phyloP scores from a whole-genome alignment of 768 basidiomycete genomes.

The Boletus sp. region DNA sequence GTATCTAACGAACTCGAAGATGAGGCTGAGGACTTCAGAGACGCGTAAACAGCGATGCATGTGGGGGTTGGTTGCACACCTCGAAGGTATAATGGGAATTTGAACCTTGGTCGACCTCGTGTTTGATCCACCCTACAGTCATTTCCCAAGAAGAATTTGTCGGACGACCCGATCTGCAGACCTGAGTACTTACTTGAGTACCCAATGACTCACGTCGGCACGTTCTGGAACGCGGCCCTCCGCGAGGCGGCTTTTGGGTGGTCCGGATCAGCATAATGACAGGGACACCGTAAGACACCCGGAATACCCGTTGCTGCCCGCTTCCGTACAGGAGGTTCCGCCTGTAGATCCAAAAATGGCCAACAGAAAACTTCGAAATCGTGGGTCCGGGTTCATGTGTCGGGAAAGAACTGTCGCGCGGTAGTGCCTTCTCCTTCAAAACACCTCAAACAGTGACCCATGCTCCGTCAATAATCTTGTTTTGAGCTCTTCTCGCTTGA shows the following conservation, averaged over 20 bases:
- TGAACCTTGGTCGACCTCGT: not conserved
- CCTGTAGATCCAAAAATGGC: no score
- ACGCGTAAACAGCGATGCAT: slow-evolving; percentile 40
- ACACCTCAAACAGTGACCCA: no score
- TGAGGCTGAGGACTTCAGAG: slow-evolving; percentile 10
- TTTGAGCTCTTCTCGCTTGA: no score
- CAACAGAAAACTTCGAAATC: no score
- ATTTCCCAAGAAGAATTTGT: not conserved
- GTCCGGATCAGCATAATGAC: not conserved
- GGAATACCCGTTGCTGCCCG: not conserved
- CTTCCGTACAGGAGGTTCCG: not conserved
- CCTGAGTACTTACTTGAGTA: not conserved
- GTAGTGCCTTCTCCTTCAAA: no score
- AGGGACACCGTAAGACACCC: not conserved
- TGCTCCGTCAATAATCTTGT: no score
- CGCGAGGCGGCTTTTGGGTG: not conserved
- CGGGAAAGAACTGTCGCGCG: no score
- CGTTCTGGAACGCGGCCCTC: not conserved
- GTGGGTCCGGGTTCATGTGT: no score
- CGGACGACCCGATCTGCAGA: not conserved
- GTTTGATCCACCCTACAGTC: not conserved
- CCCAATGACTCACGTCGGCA: not conserved
- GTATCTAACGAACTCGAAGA: not conserved
- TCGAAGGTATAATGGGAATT: not conserved
- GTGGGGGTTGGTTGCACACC: no score